Evolutionary conservation across 225 moss, liverwort and hornwort species (phyloP).

Genomic region (Pleurozium schreberi): DNA sequence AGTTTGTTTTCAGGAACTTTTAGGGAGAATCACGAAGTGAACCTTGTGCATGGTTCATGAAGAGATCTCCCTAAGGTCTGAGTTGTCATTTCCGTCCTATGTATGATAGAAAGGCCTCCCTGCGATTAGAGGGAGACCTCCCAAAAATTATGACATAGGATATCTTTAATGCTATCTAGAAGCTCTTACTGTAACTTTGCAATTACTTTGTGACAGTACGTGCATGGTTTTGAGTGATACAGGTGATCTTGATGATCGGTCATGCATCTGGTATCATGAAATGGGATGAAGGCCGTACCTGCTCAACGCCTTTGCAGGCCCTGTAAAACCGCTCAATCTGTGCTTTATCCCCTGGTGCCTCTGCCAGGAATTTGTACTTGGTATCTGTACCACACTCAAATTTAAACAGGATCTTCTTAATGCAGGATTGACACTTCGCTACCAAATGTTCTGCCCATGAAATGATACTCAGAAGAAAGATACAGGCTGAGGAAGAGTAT

Average conservation of each 20-base stretch:
- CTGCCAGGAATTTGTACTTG: slow-evolving; percentile 75
- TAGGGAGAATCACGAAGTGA: background rate
- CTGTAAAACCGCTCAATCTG: slow-evolving; percentile 71
- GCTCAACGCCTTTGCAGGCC: slow-evolving; percentile 70
- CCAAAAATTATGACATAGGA: background rate
- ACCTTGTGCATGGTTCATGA: background rate
- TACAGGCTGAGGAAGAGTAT: background rate
- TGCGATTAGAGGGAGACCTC: background rate
- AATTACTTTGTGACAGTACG: background rate
- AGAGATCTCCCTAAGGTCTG: background rate
- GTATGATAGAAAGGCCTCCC: background rate
- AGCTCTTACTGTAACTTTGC: background rate
- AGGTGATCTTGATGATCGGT: background rate
- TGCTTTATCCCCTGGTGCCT: slow-evolving; percentile 71
- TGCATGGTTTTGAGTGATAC: background rate
- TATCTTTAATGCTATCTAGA: background rate
- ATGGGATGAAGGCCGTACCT: slow-evolving; percentile 17
- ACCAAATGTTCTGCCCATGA: background rate
- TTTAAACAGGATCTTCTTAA: background rate
- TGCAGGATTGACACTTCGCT: background rate
- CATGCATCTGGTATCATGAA: background rate
- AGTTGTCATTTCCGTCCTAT: background rate
- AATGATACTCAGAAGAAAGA: background rate
- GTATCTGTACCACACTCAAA: slow-evolving; percentile 34
- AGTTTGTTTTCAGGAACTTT: background rate